phyloP scores from a whole-genome alignment of 2,329 filamentous ascomycete species.

The Zymoseptoria pseudotritici region DNA sequence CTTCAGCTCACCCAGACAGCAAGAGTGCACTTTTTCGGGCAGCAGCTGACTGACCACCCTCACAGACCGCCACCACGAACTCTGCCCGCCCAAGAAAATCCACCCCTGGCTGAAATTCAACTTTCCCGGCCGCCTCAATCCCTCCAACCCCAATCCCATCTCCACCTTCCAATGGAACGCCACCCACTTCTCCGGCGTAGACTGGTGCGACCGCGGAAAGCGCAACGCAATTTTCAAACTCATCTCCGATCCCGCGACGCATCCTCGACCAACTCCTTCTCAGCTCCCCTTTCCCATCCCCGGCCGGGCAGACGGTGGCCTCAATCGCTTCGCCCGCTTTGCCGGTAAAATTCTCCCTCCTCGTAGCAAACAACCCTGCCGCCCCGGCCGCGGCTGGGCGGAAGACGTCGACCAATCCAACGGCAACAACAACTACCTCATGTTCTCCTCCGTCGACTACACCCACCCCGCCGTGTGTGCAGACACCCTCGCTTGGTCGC shows the following conservation, averaged over 20 bases:
- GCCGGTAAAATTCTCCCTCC: constrained; percentile 9
- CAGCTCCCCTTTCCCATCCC: constrained; percentile 13
- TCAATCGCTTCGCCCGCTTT: constrained; percentile 20
- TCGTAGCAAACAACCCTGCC: neutral
- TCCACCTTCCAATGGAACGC: constrained; percentile 57
- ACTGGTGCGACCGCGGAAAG: constrained; percentile 53
- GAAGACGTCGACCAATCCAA: constrained; percentile 54
- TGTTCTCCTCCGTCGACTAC: constrained; percentile 67
- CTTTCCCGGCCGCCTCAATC: constrained; percentile 48
- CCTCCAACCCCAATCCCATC: constrained; percentile 43
- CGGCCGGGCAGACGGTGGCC: constrained; percentile 8
- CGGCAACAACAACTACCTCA: constrained; percentile 62
- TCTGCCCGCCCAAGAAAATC: constrained; percentile 53
- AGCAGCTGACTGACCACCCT: neutral
- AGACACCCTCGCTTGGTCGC: constrained; percentile 60
- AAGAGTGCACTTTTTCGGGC: too few relatives aligned
- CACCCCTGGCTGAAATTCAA: constrained; percentile 62
- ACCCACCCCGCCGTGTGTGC: constrained; percentile 53
- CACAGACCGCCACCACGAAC: constrained; percentile 48
- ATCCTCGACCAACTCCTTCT: constrained; percentile 19
- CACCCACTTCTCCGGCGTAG: constrained; percentile 61
- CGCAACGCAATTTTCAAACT: constrained; percentile 60
- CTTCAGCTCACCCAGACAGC: too few relatives aligned
- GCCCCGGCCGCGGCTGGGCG: constrained; percentile 55
- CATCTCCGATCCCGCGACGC: constrained; percentile 35